Conservation (phyloP, 2,329 filamentous ascomycete species). For the Magnaporthiopsis incrustans region DNA sequence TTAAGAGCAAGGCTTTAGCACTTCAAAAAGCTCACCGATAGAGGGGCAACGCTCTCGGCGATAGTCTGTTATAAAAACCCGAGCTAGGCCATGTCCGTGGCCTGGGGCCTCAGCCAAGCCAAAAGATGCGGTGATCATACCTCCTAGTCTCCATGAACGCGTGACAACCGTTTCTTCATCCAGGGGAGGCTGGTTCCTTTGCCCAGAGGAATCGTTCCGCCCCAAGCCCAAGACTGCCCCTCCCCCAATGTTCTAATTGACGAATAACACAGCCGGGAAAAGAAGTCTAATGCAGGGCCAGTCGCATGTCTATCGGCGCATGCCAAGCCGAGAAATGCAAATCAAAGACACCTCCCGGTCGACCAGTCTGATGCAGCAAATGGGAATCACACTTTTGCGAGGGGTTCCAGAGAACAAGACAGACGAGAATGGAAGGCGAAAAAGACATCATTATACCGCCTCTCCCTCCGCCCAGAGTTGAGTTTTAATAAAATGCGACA, state of each 20-base stretch:
- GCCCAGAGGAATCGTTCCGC: not conserved
- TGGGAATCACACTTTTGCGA: slow-evolving; percentile 22
- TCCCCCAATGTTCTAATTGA: slow-evolving; percentile 4
- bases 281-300: slow-evolving; percentile 23
- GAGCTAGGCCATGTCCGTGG: not conserved
- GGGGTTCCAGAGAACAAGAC: slow-evolving; percentile 9
- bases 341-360: slow-evolving; percentile 25
- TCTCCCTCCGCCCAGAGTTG: not conserved
- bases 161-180: not conserved
- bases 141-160: not conserved
- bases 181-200: not conserved
- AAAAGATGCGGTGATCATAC: not conserved
- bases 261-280: slow-evolving; percentile 11
- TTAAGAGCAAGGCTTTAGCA: not conserved
- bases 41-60: not conserved
- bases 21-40: not conserved
- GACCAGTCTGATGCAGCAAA: slow-evolving; percentile 28
- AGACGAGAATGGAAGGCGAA: slow-evolving; percentile 1
- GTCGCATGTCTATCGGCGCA: slow-evolving; percentile 24
- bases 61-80: not conserved
- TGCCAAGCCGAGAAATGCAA: slow-evolving; percentile 24
- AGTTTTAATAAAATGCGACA: slow-evolving; percentile 4
- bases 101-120: not conserved
- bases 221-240: not conserved
- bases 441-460: slow-evolving; percentile 2